These are phyloP conservation scores for Rhodotorula sp. DNA, from an alignment of 1,284 basidiomycete genomes.

Conservation along the genomic window DNA sequence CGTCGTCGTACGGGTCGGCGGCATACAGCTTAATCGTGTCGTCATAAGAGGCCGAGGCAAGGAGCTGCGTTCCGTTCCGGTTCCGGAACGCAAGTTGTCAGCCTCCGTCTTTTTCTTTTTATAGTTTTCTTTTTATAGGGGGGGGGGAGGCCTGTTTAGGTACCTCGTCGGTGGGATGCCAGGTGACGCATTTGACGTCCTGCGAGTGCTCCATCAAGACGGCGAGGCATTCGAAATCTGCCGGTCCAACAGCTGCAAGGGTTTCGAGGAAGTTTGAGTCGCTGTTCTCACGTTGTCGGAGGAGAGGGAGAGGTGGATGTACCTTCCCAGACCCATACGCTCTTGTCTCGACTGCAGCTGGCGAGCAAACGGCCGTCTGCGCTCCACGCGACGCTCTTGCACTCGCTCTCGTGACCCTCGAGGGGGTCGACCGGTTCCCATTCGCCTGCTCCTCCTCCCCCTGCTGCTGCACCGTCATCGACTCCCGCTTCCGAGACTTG, in stretches of 20 bases:
- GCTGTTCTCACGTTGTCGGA: background rate
- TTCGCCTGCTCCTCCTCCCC: conserved; percentile 53
- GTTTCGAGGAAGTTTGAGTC: background rate
- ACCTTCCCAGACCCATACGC: conserved; percentile 99
- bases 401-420: conserved; percentile 97
- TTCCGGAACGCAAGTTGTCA: too few relatives aligned
- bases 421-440: conserved; percentile 64
- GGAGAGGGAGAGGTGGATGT: conserved; percentile 48
- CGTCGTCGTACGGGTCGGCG: conserved; percentile 89
- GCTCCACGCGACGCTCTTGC: conserved; percentile 90
- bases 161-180: conserved; percentile 86
- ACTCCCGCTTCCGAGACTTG: conserved; percentile 54
- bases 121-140: background rate
- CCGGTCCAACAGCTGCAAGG: conserved; percentile 42
- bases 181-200: conserved; percentile 92
- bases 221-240: conserved; percentile 92
- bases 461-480: conserved; percentile 49
- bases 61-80: conserved; percentile 63
- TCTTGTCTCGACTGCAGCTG: conserved; percentile 92
- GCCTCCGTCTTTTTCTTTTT: too few relatives aligned
- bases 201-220: conserved; percentile 97
- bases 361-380: conserved; percentile 74
- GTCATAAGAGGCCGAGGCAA: conserved; percentile 96
- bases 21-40: conserved; percentile 92
- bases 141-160: conserved; percentile 56